Percentiles rank a stretch among this genome's conserved stretches.
Evolutionary conservation across 208 protist genomes (phyloP).

Genomic region (Leishmania major): DNA sequence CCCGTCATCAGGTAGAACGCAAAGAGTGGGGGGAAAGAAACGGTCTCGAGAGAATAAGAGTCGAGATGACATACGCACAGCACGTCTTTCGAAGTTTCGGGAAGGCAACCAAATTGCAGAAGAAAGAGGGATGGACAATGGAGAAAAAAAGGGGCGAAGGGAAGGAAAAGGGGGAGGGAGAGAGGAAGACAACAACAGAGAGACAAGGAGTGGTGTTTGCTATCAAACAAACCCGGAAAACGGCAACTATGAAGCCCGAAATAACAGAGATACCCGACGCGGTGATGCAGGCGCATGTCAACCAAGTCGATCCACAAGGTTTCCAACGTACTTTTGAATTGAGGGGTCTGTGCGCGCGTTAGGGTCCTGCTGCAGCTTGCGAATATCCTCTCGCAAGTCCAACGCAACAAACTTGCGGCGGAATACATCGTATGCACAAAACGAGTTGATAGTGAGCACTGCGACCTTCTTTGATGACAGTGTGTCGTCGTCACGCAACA

Average conservation of each 20-base stretch:
- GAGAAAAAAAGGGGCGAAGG: not conserved
- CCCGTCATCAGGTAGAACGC: not conserved
- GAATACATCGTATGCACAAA: constrained; percentile 89
- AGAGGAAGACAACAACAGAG: no score
- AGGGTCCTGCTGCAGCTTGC: constrained; percentile 52
- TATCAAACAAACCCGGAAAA: not conserved
- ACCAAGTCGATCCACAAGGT: constrained; percentile 24
- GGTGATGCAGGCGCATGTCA: constrained; percentile 8
- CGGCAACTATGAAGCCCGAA: constrained; percentile 16
- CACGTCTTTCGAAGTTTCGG: not conserved
- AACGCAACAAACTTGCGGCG: constrained; percentile 55
- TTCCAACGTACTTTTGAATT: constrained; percentile 72
- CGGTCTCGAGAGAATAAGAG: not conserved
- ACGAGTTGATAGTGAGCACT: constrained; percentile 90
- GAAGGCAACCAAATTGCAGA: not conserved
- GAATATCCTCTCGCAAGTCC: constrained; percentile 58
- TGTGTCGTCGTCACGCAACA: constrained; percentile 70
- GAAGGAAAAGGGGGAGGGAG: not conserved
- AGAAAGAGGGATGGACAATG: not conserved
- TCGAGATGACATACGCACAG: not conserved
- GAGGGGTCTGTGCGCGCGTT: constrained; percentile 48
- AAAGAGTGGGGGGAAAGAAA: not conserved
- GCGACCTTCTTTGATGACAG: constrained; percentile 75
- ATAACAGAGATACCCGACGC: constrained; percentile 9
- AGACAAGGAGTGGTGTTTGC: not conserved